These are phyloP conservation scores for Oxalis stricta DNA, from an alignment of 441 rosid species.

Conservation along the genomic window DNA sequence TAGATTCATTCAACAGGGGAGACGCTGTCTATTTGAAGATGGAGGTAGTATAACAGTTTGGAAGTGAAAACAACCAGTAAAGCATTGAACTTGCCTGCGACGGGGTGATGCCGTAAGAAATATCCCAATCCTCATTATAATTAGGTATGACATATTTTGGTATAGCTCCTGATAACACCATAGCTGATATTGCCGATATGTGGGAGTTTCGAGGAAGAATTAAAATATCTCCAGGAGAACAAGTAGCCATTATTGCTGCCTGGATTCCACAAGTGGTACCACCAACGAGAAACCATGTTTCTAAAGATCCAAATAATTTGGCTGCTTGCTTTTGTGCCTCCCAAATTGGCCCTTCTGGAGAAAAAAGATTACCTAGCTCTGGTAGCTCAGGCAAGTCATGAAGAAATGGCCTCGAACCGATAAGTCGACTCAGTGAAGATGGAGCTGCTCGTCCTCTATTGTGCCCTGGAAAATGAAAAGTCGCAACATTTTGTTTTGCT, in stretches of 20 bases:
- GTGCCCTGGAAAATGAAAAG: slow-evolving; percentile 62
- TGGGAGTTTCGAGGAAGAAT: slow-evolving; percentile 56
- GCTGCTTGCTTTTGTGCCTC: slow-evolving; percentile 49
- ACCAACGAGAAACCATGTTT: slow-evolving; percentile 62
- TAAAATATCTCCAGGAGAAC: slow-evolving; percentile 36
- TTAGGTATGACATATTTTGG: slow-evolving; percentile 44
- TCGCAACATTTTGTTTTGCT: slow-evolving; percentile 31
- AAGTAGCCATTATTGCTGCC: slow-evolving; percentile 49
- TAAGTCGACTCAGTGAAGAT: slow-evolving; percentile 26
- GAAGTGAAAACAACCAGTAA: neutral
- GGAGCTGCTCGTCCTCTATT: slow-evolving; percentile 55
- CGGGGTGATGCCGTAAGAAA: slow-evolving; percentile 29
- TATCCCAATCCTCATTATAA: slow-evolving; percentile 36
- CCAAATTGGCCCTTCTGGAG: slow-evolving; percentile 44
- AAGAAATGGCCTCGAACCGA: slow-evolving; percentile 31
- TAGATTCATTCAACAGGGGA: too few species aligned
- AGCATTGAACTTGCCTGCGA: slow-evolving; percentile 22
- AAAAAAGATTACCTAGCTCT: slow-evolving; percentile 43
- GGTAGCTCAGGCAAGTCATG: slow-evolving; percentile 56
- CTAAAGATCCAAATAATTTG: slow-evolving; percentile 36
- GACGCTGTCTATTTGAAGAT: too few species aligned
- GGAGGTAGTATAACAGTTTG: too few species aligned
- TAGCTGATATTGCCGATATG: slow-evolving; percentile 35
- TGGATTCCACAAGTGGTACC: slow-evolving; percentile 56
- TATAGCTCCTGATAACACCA: slow-evolving; percentile 39